Conservation (phyloP, 805 yeast genomes). For the Tetrapisispora iriomotensis region DNA sequence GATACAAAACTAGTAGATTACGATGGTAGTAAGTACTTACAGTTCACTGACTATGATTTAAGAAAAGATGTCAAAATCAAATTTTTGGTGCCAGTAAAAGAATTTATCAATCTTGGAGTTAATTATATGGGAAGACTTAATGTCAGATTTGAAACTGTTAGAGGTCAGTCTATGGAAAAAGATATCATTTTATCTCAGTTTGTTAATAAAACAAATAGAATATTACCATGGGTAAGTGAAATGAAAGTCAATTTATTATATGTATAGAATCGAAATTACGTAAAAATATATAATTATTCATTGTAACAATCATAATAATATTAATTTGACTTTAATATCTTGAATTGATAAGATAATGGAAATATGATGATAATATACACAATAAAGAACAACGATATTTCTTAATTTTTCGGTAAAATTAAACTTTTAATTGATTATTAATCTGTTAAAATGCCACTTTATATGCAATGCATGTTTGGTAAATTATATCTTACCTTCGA, state of each 20-base stretch:
- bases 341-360: too few relatives aligned
- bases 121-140: conserved; percentile 1
- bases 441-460: too few relatives aligned
- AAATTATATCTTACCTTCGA: conserved; percentile 24
- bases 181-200: conserved; percentile 6
- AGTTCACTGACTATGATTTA: conserved; percentile 12
- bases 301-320: too few relatives aligned
- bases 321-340: too few relatives aligned
- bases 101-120: conserved; percentile 7
- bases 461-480: background rate
- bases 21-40: conserved; percentile 1
- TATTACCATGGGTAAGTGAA: conserved; percentile 15
- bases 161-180: conserved; percentile 4
- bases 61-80: conserved; percentile 7
- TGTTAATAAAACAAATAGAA: conserved; percentile 7
- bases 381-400: too few relatives aligned
- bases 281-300: background rate
- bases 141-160: conserved; percentile 6
- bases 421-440: too few relatives aligned
- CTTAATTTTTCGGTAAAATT: too few relatives aligned
- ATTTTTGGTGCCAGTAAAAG: conserved; percentile 9
- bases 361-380: too few relatives aligned
- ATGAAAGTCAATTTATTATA: conserved; percentile 6
- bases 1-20: background rate
- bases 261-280: background rate